phyloP scores from a whole-genome alignment of 129 eudicot genomes.

The Pittosporum tobira region DNA sequence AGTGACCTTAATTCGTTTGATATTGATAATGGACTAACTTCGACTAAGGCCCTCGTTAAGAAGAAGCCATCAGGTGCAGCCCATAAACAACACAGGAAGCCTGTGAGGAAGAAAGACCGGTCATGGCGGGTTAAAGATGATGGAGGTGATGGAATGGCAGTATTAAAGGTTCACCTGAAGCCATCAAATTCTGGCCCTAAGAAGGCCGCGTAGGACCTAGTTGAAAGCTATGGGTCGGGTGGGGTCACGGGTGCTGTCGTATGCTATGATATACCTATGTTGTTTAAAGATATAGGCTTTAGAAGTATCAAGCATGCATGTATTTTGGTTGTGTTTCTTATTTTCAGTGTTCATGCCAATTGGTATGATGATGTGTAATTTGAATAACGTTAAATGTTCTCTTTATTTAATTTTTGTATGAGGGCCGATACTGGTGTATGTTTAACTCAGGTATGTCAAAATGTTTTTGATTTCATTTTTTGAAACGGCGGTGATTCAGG shows the following conservation, averaged over 20 bases:
- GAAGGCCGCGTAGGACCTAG: constrained; percentile 14
- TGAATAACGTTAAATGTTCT: background rate
- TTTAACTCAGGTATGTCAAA: too few relatives aligned
- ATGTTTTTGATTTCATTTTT: too few relatives aligned
- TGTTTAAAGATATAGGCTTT: background rate
- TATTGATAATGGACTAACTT: constrained; percentile 47
- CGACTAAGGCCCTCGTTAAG: constrained; percentile 22
- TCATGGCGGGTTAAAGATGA: constrained; percentile 64
- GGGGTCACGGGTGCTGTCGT: background rate
- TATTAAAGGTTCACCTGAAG: constrained; percentile 63
- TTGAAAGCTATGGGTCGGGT: background rate
- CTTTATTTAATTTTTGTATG: too few relatives aligned
- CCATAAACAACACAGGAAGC: constrained; percentile 81
- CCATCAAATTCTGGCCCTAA: constrained; percentile 42
- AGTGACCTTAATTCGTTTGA: constrained; percentile 64
- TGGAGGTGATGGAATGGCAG: constrained; percentile 76
- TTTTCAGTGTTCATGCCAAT: background rate
- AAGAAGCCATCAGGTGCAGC: constrained; percentile 35
- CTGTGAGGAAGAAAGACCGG: constrained; percentile 78
- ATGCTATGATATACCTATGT: background rate
- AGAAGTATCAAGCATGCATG: background rate
- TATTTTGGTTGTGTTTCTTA: background rate
- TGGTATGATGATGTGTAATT: background rate
- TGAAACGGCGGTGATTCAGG: too few relatives aligned
- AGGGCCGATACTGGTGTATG: too few relatives aligned